Evolutionary conservation across 2,329 filamentous ascomycete genomes (phyloP), one percentile per base, ranked within the genome.

Genomic region (Paecilomyces formosus): DNA sequence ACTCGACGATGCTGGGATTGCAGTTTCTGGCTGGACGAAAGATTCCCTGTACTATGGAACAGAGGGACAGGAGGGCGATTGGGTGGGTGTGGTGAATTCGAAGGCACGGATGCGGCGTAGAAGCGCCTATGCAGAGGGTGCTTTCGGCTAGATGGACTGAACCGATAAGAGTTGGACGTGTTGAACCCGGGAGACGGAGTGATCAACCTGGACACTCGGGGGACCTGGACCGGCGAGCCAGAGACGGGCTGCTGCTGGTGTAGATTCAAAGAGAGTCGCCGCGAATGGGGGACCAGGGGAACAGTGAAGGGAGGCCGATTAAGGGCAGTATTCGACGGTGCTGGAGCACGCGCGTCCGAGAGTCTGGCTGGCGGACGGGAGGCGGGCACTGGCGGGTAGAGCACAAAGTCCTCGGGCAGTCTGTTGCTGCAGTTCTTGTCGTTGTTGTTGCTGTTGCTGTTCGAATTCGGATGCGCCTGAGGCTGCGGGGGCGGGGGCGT

Each of bases 331-430:
- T 62, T 75, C 68, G 63, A 65, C 49, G 62, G 68, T 67, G 65
- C 69, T 68, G 65, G 64, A 63, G 68, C 68, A 70, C 66, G 68
- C 69, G 66, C 71, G 68, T 69, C 67, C 65, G 65, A 67, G 61
- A 58, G 62, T 58, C 61, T 73, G 70, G 69, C 68, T 65, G 68
- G 68, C 62, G 65, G 66, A 60, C 65, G 66, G 58, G 69, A 63
- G 53, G 64, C 60, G 57, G 68, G 63, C 52, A 66, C 55, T 26
- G 64, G 60, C 24, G 74, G 76, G 65, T 71, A 79, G 58, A 79
- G 75, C 59, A 77, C 75, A 62, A 78, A 79, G 76, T 79, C 76
- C 69, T 74, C 70, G 56, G 65, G 68, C 55, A 66, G 55, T 52
- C 52, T 55, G 58, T 50, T 58, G 58, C 45, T 61, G 63, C 55